Conservation (phyloP, 1,284 basidiomycete species). For the Cryptococcus sp. region DNA sequence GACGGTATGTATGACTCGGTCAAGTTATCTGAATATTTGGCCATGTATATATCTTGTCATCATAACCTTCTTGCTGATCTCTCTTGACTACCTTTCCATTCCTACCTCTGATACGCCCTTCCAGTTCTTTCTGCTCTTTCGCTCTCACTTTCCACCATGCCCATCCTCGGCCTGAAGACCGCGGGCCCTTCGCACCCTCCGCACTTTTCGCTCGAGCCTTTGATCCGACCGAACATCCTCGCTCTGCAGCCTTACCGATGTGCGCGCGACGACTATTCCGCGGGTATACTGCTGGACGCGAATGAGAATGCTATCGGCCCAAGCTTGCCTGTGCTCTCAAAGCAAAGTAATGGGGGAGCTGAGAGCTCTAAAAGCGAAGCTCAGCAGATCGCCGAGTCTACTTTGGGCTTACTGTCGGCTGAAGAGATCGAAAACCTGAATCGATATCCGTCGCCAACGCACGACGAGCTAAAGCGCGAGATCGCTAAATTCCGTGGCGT, state of each 20-base stretch:
- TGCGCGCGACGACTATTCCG: conserved; percentile 92
- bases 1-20: no score
- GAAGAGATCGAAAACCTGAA: conserved; percentile 50
- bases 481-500: conserved; percentile 72
- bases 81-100: background rate
- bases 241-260: conserved; percentile 90
- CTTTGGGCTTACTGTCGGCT: conserved; percentile 40
- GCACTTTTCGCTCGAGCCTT: conserved; percentile 78
- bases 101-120: no score
- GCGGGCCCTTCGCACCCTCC: conserved; percentile 61
- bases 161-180: conserved; percentile 52
- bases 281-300: conserved; percentile 93
- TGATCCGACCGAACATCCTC: conserved; percentile 92
- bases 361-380: conserved; percentile 1
- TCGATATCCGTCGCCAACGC: conserved; percentile 54
- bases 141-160: conserved; percentile 29
- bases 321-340: conserved; percentile 60
- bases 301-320: conserved; percentile 96
- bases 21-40: no score
- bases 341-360: background rate
- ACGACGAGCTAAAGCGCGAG: conserved; percentile 71
- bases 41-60: no score
- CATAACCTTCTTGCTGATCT: no score
- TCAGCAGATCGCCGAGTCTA: conserved; percentile 21
- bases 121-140: no score